Conservation (phyloP, 805 yeast genomes). For the Blastobotrys robertii region DNA sequence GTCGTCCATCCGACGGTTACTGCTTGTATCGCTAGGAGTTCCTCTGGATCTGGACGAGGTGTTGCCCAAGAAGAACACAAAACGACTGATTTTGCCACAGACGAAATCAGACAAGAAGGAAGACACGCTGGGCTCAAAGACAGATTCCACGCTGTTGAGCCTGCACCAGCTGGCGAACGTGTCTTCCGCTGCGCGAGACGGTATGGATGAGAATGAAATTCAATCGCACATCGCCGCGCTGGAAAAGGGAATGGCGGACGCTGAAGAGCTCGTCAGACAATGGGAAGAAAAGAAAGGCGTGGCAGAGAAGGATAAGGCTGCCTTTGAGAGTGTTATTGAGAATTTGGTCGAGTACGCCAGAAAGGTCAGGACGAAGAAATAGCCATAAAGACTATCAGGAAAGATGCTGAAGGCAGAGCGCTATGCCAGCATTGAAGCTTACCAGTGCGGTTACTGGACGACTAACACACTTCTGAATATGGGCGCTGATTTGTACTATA, state of each 20-base stretch:
- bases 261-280: slow-evolving; percentile 33
- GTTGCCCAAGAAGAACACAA: slow-evolving; percentile 23
- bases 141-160: slow-evolving; percentile 16
- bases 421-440: too few relatives aligned
- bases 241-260: slow-evolving; percentile 26
- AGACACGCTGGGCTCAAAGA: slow-evolving; percentile 13
- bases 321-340: slow-evolving; percentile 82
- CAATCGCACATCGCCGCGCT: slow-evolving; percentile 29
- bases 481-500: too few relatives aligned
- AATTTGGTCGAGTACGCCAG: slow-evolving; percentile 83
- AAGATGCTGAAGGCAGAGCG: neutral
- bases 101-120: slow-evolving; percentile 1
- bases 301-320: slow-evolving; percentile 52
- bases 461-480: too few relatives aligned
- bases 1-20: slow-evolving; percentile 52
- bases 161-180: slow-evolving; percentile 28
- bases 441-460: too few relatives aligned
- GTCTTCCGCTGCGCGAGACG: slow-evolving; percentile 28
- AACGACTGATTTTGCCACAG: slow-evolving; percentile 18
- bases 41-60: slow-evolving; percentile 64
- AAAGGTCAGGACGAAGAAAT: slow-evolving; percentile 43
- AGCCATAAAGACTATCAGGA: neutral
- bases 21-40: slow-evolving; percentile 56
- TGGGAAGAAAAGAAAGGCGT: slow-evolving; percentile 46
- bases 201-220: slow-evolving; percentile 31